Base-by-base conservation (phyloP, 371 early-diverging fungal genomes). In the Ordospora pajunii region DNA sequence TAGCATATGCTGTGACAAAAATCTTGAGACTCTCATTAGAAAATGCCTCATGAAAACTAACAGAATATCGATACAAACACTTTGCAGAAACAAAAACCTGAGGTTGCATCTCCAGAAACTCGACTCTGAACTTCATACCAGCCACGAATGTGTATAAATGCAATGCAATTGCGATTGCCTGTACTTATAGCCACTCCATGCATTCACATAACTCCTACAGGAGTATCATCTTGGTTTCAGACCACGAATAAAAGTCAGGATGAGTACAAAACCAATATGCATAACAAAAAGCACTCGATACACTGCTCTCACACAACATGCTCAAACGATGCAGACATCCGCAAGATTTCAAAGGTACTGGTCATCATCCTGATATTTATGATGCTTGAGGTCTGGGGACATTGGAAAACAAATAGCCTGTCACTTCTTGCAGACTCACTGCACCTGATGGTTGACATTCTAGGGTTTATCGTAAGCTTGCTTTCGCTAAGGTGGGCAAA, bases 331-430 rank as follows among this genome's bases (percentile, higher is more conserved):
- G 67, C 74, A 50, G 78, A 78, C 32, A 78, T 78, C 4, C 51
- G 51, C 9, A 80, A 71, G 45, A 78, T 78, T 52, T 32, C 37
- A 12, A 72, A 51, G 49, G 75, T 80, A 8, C 51, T 70, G 37
- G 8, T 75, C 14, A 49, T 75, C n/a, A 73, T 76, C n/a, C 32
- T 37, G 10, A 51, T 81, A 23, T 82, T 82, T 44, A 82, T 82
- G 79, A 25, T 76, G 14, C 11, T 82, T 21, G 82, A 82, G 64
- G 19, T 82, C 3, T 82, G 80, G 80, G 82, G 82, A 0, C 82
- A 82, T 46, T 79, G 46, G 37, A 67, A 70, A 62, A 72, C 79
- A 32, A 75, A 77, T 23, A 79, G 77, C 22, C 48, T 82, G 40
- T 75, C 79, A 2, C 63, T 82, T 5, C 50, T 82, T 19, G 82